These are phyloP conservation scores for Prunus kanzakura DNA, from an alignment of 306 rosid genomes.

Conservation along the genomic window DNA sequence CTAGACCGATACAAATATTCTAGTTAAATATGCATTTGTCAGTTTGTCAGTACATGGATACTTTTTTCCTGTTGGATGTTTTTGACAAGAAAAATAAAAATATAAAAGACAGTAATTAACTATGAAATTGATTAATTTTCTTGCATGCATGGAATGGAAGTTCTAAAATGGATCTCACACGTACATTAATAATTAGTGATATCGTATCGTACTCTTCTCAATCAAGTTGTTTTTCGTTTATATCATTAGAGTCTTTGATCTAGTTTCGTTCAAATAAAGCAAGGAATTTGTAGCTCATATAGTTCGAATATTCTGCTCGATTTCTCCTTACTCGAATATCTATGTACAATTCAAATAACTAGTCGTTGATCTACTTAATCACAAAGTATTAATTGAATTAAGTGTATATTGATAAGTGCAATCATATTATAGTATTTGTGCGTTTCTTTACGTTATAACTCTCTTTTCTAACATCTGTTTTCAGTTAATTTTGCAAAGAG, in stretches of 20 bases:
- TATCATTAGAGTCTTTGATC: too few relatives aligned
- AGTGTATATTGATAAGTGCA: not conserved
- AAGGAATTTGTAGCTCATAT: too few relatives aligned
- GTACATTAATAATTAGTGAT: too few relatives aligned
- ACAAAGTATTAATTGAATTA: too few relatives aligned
- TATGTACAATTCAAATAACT: too few relatives aligned
- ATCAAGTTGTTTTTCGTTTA: too few relatives aligned
- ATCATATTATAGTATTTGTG: not conserved
- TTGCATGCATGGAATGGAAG: not conserved
- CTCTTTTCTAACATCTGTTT: not conserved
- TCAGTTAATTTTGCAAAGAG: not conserved
- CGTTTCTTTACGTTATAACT: not conserved
- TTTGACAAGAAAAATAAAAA: not conserved
- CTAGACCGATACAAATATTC: slow-evolving; percentile 2
- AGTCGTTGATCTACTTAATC: too few relatives aligned
- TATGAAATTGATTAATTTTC: too few relatives aligned
- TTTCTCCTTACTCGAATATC: too few relatives aligned
- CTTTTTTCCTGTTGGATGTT: not conserved
- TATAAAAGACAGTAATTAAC: not conserved
- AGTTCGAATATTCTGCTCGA: too few relatives aligned
- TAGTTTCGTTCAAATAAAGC: too few relatives aligned
- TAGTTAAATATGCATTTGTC: not conserved
- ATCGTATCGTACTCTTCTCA: too few relatives aligned
- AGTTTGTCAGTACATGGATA: not conserved
- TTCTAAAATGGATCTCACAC: not conserved